phyloP scores from a whole-genome alignment of 2,329 filamentous ascomycete genomes.

The Ophiocordyceps camponoti-leonardi region DNA sequence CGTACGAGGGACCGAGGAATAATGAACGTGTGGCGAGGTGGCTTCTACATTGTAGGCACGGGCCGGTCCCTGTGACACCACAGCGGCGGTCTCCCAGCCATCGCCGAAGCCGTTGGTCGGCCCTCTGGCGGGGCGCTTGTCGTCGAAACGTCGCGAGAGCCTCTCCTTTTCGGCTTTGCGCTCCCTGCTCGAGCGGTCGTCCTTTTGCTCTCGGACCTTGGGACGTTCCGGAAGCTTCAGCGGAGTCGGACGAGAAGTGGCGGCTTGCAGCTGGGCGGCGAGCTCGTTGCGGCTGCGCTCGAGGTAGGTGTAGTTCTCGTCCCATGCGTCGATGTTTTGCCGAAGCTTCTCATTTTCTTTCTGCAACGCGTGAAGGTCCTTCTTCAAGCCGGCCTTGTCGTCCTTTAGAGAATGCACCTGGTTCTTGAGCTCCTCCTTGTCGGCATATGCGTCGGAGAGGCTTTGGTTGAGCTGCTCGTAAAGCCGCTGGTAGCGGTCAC shows the following conservation, averaged over 20 bases:
- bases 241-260: conserved; percentile 1
- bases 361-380: conserved; percentile 2
- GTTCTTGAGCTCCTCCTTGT: conserved; percentile 8
- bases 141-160: conserved; percentile 19
- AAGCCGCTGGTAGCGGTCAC: conserved; percentile 9
- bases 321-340: conserved; percentile 3
- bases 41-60: background rate
- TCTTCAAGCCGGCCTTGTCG: background rate
- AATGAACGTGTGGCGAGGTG: conserved; percentile 8
- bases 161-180: conserved; percentile 16
- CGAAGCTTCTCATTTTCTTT: conserved; percentile 9
- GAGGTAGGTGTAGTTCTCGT: conserved; percentile 9
- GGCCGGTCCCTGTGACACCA: conserved; percentile 5
- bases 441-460: conserved; percentile 12
- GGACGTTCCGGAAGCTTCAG: conserved; percentile 9
- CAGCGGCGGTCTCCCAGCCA: conserved; percentile 14
- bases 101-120: conserved; percentile 18
- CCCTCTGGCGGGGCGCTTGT: conserved; percentile 10
- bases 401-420: conserved; percentile 5
- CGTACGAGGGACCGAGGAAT: conserved; percentile 14
- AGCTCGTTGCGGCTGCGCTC: conserved; percentile 13
- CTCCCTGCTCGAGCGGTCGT: conserved; percentile 11
- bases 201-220: conserved; percentile 9
- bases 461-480: conserved; percentile 7
- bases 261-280: conserved; percentile 10